Evolutionary conservation across 2,329 filamentous ascomycete genomes (phyloP), one percentile per base, ranked within the genome.

Genomic region (Talaromyces sp.): DNA sequence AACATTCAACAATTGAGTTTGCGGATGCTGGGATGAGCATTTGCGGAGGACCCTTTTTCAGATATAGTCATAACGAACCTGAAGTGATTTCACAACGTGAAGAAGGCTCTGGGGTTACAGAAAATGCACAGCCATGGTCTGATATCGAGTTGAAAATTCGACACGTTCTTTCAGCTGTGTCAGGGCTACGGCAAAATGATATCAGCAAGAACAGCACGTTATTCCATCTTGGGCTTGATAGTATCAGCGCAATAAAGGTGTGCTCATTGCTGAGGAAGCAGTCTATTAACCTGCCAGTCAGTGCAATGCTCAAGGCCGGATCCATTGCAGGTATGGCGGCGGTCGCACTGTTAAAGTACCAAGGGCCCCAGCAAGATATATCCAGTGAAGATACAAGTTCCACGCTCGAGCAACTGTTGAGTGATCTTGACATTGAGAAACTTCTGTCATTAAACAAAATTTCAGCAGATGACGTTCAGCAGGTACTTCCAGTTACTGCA

Each of bases 191-290:
- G 0, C 72, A 78, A 17, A 67, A 77, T 0, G 77, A 83, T 1
- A 88, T 96, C 53, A 72, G 75, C 2, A 80, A 79, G 57, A 76
- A 79, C 0, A 82, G 85, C 53, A 89, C 82, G 0, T 82, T 96
- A 11, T 96, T 94, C 70, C 86, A 94, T 62, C 80, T 97, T 1
- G 92, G 92, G 0, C 82, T 97, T 1, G 92, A 97, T 69, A 97
- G 92, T 0, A 96, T 97, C 70, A 93, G 87, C 62, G 88, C 91
- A 1, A 94, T 97, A 75, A 95, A 94, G 66, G 85, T 91, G 3
- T 84, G 86, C 8, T 82, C 87, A 0, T 77, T 91, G 7, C 76
- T 97, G 3, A 85, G 84, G 41, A 88, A 66, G 50, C 73, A 79
- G 41, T 82, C 79, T 0, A 72, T 96, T 7, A 72, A 75, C 11